A percentile compares a stretch with the other conserved stretches of the same genome.
These are phyloP conservation scores for Globisporangium emineosum DNA, from an alignment of 352 stramenopile species.

Conservation along the genomic window DNA sequence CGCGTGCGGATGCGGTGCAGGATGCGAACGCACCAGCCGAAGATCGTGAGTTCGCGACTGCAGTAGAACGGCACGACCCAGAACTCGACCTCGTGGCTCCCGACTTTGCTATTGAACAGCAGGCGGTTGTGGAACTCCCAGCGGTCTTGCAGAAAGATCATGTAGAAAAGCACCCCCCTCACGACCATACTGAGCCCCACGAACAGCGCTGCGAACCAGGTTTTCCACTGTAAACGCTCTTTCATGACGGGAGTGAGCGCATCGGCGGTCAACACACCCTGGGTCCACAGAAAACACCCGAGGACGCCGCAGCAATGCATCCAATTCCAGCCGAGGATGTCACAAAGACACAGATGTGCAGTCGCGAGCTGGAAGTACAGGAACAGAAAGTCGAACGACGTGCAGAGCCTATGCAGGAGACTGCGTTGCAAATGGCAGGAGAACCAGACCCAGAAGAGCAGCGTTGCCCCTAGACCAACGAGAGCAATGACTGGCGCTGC, in stretches of 20 bases:
- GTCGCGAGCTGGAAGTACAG: slow-evolving; percentile 17
- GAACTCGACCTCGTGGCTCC: background rate
- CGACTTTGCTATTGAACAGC: slow-evolving; percentile 4
- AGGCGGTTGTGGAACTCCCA: slow-evolving; percentile 19
- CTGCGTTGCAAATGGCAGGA: background rate
- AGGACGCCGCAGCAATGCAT: background rate
- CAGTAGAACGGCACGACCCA: slow-evolving; percentile 8
- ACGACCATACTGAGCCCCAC: slow-evolving; percentile 7
- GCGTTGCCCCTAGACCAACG: background rate
- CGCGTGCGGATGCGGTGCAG: slow-evolving; percentile 4
- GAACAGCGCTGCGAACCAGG: background rate
- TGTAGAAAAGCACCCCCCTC: background rate
- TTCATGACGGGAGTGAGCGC: slow-evolving; percentile 17
- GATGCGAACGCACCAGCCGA: slow-evolving; percentile 9
- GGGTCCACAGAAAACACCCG: slow-evolving; percentile 16
- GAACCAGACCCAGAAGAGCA: slow-evolving; percentile 2
- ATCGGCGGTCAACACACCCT: slow-evolving; percentile 19
- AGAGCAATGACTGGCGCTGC: background rate
- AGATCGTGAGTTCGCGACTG: slow-evolving; percentile 7
- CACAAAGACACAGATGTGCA: slow-evolving; percentile 4
- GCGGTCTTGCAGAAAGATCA: slow-evolving; percentile 12
- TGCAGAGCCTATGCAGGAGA: slow-evolving; percentile 10
- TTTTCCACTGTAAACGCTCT: slow-evolving; percentile 4
- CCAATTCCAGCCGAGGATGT: slow-evolving; percentile 17
- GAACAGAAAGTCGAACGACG: slow-evolving; percentile 23